Evolutionary conservation across 2,329 filamentous ascomycete genomes (phyloP).

Genomic region (Neoarthrinium moseri): DNA sequence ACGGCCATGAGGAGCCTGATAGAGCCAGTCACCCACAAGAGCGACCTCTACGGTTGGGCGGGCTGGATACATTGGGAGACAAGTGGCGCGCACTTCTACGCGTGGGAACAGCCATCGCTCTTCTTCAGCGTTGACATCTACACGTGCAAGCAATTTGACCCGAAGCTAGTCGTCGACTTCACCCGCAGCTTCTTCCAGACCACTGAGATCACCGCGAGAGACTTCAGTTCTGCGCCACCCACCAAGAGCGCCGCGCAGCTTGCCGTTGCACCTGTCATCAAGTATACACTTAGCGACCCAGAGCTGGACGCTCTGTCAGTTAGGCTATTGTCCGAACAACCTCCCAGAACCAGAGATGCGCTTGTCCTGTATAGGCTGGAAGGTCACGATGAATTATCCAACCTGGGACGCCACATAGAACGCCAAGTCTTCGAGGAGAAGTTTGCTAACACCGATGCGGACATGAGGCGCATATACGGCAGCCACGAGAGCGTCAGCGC

Average conservation of each 20-base stretch:
- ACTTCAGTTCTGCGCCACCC: slow-evolving; percentile 1
- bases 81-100: slow-evolving; percentile 8
- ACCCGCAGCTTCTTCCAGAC: slow-evolving; percentile 3
- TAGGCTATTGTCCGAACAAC: slow-evolving; percentile 10
- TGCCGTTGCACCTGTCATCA: not conserved
- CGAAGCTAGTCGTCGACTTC: slow-evolving; percentile 1
- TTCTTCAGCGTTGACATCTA: slow-evolving; percentile 10
- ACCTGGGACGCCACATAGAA: slow-evolving; percentile 14
- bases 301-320: slow-evolving; percentile 8
- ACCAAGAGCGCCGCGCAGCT: not conserved
- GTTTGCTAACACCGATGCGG: slow-evolving; percentile 12
- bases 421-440: slow-evolving; percentile 12
- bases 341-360: slow-evolving; percentile 8
- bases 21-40: slow-evolving; percentile 8
- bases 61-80: slow-evolving; percentile 10
- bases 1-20: slow-evolving; percentile 1
- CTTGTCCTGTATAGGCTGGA: slow-evolving; percentile 11
- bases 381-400: slow-evolving; percentile 9
- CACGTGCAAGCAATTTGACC: slow-evolving; percentile 10
- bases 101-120: slow-evolving; percentile 7
- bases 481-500: slow-evolving; percentile 9
- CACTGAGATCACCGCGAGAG: not conserved
- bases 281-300: slow-evolving; percentile 11
- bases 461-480: slow-evolving; percentile 11
- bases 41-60: slow-evolving; percentile 9